These are phyloP conservation scores for Cordyceps cateniannulata DNA, from an alignment of 2,329 filamentous ascomycete species.

Conservation along the genomic window DNA sequence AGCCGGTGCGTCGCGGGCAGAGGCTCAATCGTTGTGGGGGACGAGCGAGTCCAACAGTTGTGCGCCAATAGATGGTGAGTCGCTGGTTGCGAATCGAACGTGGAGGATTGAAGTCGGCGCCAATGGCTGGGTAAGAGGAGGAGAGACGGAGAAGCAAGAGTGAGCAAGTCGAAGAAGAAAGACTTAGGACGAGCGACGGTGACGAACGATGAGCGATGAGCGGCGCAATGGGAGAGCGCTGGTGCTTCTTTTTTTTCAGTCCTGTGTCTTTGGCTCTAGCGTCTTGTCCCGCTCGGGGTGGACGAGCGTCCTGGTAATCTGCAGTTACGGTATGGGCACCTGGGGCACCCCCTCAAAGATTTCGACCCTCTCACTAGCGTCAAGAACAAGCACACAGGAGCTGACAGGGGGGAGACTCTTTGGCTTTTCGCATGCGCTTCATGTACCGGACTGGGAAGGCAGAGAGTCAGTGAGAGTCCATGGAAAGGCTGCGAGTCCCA, in stretches of 20 bases:
- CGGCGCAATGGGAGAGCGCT: not conserved
- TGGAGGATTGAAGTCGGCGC: not conserved
- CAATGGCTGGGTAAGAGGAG: not conserved
- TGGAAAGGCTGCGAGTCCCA: constrained; percentile 4
- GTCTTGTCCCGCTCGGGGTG: constrained; percentile 3
- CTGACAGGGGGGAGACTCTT: constrained; percentile 1
- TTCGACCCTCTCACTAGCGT: constrained; percentile 6
- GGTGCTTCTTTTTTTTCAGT: constrained; percentile 11
- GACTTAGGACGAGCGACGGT: not conserved
- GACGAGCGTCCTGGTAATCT: not conserved
- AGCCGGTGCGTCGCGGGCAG: not conserved
- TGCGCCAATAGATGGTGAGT: not conserved
- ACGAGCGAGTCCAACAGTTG: not conserved
- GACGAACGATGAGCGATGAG: no score
- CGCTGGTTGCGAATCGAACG: not conserved
- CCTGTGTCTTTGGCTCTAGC: constrained; percentile 8
- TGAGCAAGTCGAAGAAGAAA: not conserved
- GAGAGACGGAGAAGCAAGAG: not conserved
- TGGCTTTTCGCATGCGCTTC: not conserved
- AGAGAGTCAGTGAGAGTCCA: not conserved
- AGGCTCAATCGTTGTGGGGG: not conserved
- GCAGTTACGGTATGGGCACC: not conserved
- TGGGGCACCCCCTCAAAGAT: not conserved
- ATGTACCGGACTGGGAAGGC: not conserved
- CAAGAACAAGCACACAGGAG: not conserved